A percentile compares a stretch with the other conserved stretches of the same genome.
Evolutionary conservation across 495 filamentous ascomycete genomes (phyloP).

Genomic region (Astrothelium subdiscretum): DNA sequence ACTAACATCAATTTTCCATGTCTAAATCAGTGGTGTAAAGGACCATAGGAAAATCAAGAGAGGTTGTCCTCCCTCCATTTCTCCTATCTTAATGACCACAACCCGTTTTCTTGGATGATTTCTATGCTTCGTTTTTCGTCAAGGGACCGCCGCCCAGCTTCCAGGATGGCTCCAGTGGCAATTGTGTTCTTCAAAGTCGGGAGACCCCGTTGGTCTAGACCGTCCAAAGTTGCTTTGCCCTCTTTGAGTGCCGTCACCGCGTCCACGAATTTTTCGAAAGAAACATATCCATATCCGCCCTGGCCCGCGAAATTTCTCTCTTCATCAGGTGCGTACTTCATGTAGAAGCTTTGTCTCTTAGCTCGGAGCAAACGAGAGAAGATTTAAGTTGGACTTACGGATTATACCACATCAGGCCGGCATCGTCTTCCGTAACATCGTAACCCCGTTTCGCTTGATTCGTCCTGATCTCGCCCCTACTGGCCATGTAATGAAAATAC

Average conservation of each 20-base stretch:
- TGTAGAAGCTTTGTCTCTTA: slow-evolving; percentile 54
- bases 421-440: slow-evolving; percentile 75
- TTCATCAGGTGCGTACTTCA: slow-evolving; percentile 91
- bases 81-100: slow-evolving; percentile 59
- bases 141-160: slow-evolving; percentile 70
- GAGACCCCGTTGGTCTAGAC: slow-evolving; percentile 66
- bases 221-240: slow-evolving; percentile 53
- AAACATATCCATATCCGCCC: slow-evolving; percentile 84
- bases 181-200: slow-evolving; percentile 83
- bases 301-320: slow-evolving; percentile 90
- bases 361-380: not conserved
- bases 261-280: slow-evolving; percentile 92
- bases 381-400: slow-evolving; percentile 30
- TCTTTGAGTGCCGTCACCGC: slow-evolving; percentile 69
- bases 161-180: slow-evolving; percentile 79
- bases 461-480: slow-evolving; percentile 71
- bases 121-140: slow-evolving; percentile 68
- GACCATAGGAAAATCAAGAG: too few species aligned
- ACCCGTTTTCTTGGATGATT: slow-evolving; percentile 51
- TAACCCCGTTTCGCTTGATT: slow-evolving; percentile 94
- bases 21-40: too few species aligned
- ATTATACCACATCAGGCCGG: slow-evolving; percentile 70
- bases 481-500: slow-evolving; percentile 88
- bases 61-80: too few species aligned
- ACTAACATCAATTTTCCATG: too few species aligned